Evolutionary conservation across 2,329 filamentous ascomycete species (phyloP), one percentile per base, ranked within the genome.

Genomic region (Aspergillus pseudotamarii): DNA sequence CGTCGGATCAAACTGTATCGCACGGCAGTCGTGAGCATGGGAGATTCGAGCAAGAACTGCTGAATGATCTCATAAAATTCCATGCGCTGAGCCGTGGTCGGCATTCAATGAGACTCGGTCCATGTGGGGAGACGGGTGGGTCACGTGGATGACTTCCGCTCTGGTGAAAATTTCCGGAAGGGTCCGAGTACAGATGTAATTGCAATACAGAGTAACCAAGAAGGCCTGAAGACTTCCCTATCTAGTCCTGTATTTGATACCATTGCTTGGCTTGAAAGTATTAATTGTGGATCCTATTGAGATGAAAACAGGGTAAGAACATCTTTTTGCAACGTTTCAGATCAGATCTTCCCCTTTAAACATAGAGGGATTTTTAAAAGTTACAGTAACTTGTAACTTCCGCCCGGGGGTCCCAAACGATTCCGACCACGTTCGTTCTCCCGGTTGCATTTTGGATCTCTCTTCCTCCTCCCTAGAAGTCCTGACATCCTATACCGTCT

Each of bases 371-470:
- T 10, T 19, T 28, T 50, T 51, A 50, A 57, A 68, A 66, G 59
- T 61, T 63, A 62, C 64, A 21, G 50, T 43, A 32, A 26, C 28
- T 60, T 65, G 69, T 66, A 71, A 73, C 69, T 66, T 64, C 60
- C 59, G 61, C 26, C 66, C 80, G 61, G 59, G 51, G 58, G 63
- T 60, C 48, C 41, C 34, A 53, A 68, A 61, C 45, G 62, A 67
- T 66, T 76, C 72, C 69, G 75, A 75, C 75, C 76, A 77, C 75
- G 76, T 78, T 77, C 76, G 69, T 71, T 70, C 70, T 73, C 72
- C 72, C 71, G 69, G 66, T 66, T 71, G 62, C 67, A 66, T 68
- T 71, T 69, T 69, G 62, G 64, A 63, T 67, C 64, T 54, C 58
- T 66, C 61, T 61, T 51, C 61, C 60, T 61, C 63, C 46, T 50